These are phyloP conservation scores for Simplicillium aogashimaense DNA, from an alignment of 2,329 filamentous ascomycete genomes.

Conservation along the genomic window DNA sequence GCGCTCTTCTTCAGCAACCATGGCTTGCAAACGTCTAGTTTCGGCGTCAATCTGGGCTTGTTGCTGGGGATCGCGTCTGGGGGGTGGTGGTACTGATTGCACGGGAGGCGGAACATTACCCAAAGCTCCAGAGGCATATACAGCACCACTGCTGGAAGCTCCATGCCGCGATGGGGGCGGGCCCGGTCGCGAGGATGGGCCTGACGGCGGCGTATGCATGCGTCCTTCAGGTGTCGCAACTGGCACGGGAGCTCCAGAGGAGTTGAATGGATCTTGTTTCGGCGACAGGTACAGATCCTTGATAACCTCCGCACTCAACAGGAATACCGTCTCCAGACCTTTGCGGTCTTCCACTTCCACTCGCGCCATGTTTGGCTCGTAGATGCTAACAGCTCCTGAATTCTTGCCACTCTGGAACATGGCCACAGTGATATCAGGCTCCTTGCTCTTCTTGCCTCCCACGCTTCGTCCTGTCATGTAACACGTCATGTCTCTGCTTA, in stretches of 20 bases:
- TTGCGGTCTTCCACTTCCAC: conserved; percentile 93
- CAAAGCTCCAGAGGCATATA: conserved; percentile 9
- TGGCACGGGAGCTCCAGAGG: conserved; percentile 32
- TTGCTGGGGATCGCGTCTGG: conserved; percentile 14
- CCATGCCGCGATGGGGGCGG: conserved; percentile 11
- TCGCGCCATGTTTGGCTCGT: conserved; percentile 83
- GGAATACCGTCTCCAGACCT: conserved; percentile 75
- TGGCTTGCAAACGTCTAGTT: conserved; percentile 58
- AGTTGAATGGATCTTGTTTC: conserved; percentile 70
- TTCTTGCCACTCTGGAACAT: conserved; percentile 64
- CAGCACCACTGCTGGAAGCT: not conserved
- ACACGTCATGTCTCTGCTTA: conserved; percentile 83
- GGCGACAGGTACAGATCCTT: conserved; percentile 55
- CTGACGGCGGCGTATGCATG: conserved; percentile 17
- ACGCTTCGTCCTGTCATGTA: conserved; percentile 73
- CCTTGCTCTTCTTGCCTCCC: conserved; percentile 70
- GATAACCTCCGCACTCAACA: conserved; percentile 53
- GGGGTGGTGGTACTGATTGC: conserved; percentile 27
- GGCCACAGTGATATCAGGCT: conserved; percentile 92
- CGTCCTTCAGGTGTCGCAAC: conserved; percentile 1
- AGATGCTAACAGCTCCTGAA: conserved; percentile 65
- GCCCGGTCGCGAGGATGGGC: conserved; percentile 27
- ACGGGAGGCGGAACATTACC: conserved; percentile 29
- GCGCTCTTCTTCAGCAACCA: conserved; percentile 40
- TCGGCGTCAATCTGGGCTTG: conserved; percentile 57